A percentile compares a stretch with the other conserved stretches of the same genome.
Conservation (phyloP, 2,329 filamentous ascomycete genomes). For the Massarina eburnea region DNA sequence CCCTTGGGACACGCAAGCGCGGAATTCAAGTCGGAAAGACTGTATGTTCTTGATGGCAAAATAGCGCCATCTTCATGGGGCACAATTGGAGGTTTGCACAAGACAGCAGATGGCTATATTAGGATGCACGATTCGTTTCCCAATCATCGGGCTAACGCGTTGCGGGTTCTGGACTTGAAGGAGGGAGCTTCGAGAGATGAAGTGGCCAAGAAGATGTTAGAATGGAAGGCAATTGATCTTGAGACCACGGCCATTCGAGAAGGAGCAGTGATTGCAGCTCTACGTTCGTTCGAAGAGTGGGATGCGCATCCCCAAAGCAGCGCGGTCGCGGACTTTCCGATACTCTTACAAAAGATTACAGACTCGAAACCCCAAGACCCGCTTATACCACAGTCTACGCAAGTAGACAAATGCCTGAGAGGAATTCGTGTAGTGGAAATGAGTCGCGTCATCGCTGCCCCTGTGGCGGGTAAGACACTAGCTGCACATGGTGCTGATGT, state of each 20-base stretch:
- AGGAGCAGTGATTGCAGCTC: conserved; percentile 51
- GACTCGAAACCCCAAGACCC: conserved; percentile 14
- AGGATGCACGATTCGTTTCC: conserved; percentile 59
- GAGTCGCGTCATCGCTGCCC: conserved; percentile 50
- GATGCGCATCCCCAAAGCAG: conserved; percentile 52
- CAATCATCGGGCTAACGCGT: conserved; percentile 51
- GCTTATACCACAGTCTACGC: not conserved
- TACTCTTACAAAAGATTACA: conserved; percentile 45
- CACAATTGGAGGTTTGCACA: conserved; percentile 55
- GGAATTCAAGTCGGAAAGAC: conserved; percentile 57
- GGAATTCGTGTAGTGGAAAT: conserved; percentile 48
- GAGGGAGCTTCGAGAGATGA: conserved; percentile 39
- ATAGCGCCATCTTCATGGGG: conserved; percentile 41
- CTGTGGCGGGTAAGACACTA: conserved; percentile 46
- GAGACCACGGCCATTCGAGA: conserved; percentile 49
- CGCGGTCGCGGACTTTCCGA: conserved; percentile 50
- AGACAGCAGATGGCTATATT: conserved; percentile 54
- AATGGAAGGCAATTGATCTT: conserved; percentile 52
- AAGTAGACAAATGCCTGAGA: conserved; percentile 37
- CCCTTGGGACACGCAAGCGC: conserved; percentile 50
- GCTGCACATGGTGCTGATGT: conserved; percentile 52
- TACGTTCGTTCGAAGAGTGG: conserved; percentile 56
- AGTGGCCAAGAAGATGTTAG: conserved; percentile 41
- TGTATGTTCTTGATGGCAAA: conserved; percentile 50
- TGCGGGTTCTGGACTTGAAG: conserved; percentile 48